Evolutionary conservation across 2,329 filamentous ascomycete genomes (phyloP).

Genomic region (Podosphaera xanthii): DNA sequence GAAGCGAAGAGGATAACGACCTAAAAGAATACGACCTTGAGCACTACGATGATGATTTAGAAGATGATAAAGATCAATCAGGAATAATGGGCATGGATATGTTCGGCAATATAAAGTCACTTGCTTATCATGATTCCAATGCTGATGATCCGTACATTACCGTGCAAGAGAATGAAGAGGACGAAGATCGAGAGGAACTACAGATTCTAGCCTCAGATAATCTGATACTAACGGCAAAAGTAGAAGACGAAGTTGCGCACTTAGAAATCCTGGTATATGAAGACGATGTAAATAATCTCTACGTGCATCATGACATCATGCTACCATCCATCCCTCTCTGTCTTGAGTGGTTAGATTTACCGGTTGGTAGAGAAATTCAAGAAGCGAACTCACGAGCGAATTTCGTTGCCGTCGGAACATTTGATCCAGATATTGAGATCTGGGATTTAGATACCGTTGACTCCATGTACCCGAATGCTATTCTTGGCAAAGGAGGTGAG

Average conservation of each 20-base stretch:
- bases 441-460: slow-evolving; percentile 95
- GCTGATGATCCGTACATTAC: slow-evolving; percentile 95
- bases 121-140: slow-evolving; percentile 85
- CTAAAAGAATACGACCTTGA: slow-evolving; percentile 92
- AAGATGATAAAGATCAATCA: slow-evolving; percentile 34
- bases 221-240: slow-evolving; percentile 71
- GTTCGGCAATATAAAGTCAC: slow-evolving; percentile 84
- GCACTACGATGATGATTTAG: slow-evolving; percentile 73
- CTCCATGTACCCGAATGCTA: slow-evolving; percentile 94
- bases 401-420: slow-evolving; percentile 85
- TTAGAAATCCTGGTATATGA: slow-evolving; percentile 96
- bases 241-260: slow-evolving; percentile 92
- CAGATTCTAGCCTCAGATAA: slow-evolving; percentile 89
- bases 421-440: slow-evolving; percentile 95
- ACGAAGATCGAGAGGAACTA: slow-evolving; percentile 80
- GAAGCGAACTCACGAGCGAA: slow-evolving; percentile 52
- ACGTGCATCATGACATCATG: slow-evolving; percentile 99
- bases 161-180: slow-evolving; percentile 41
- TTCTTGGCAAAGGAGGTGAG: slow-evolving; percentile 50
- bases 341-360: slow-evolving; percentile 84
- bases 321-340: slow-evolving; percentile 87
- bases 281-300: slow-evolving; percentile 83
- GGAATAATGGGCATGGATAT: slow-evolving; percentile 54
- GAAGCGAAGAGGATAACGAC: slow-evolving; percentile 50
- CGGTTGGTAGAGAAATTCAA: slow-evolving; percentile 47